Conservation (phyloP, 1,139 yeast species). For the Lodderomyces margitis region DNA sequence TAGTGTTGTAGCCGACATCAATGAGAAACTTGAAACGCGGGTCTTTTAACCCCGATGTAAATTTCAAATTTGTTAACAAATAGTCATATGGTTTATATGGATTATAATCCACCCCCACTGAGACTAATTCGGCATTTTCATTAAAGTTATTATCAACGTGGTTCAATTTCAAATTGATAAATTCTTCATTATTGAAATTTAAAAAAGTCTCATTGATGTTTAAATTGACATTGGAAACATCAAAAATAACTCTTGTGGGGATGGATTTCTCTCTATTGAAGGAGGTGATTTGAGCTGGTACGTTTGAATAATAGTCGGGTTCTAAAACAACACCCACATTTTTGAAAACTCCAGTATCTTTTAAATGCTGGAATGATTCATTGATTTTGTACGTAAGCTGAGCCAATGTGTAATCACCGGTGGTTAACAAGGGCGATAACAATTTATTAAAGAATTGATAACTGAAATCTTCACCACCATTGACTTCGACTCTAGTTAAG, state of each 20-base stretch:
- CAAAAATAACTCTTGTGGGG: conserved; percentile 39
- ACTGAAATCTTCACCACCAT: conserved; percentile 50
- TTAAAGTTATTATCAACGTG: conserved; percentile 45
- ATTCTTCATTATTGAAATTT: conserved; percentile 40
- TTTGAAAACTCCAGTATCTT: conserved; percentile 46
- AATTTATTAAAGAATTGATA: conserved; percentile 46
- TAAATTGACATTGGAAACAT: conserved; percentile 33
- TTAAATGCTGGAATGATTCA: conserved; percentile 26
- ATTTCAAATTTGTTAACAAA: conserved; percentile 33
- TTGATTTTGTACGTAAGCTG: conserved; percentile 35
- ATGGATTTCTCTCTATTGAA: conserved; percentile 39
- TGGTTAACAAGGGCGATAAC: conserved; percentile 41
- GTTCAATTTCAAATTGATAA: conserved; percentile 37
- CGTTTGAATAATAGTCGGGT: conserved; percentile 31
- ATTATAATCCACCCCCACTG: conserved; percentile 42
- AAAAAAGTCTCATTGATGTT: conserved; percentile 37
- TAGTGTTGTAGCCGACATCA: conserved; percentile 33
- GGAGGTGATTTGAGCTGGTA: conserved; percentile 23
- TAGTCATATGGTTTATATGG: conserved; percentile 49
- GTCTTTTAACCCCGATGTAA: conserved; percentile 37
- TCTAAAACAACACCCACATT: conserved; percentile 32
- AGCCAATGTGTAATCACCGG: conserved; percentile 46
- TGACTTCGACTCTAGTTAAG: conserved; percentile 44
- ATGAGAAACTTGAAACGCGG: conserved; percentile 41
- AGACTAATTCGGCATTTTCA: conserved; percentile 42